Percentiles rank a stretch among this genome's conserved stretches.
phyloP scores from a whole-genome alignment of 2,329 filamentous ascomycete species.

The Elsinoe ampelina region DNA sequence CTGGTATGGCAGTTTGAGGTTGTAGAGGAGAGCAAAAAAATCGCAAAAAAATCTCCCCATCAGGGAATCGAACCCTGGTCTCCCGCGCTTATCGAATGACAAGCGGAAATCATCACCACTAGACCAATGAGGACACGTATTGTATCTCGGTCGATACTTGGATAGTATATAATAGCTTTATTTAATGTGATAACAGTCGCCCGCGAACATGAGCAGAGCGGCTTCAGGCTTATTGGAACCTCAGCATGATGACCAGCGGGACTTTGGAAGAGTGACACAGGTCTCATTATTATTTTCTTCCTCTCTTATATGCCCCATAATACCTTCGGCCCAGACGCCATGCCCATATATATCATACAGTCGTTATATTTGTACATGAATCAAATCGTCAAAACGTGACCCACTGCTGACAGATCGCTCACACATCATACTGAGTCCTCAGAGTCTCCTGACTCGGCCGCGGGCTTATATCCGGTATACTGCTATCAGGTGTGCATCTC shows the following conservation, averaged over 20 bases:
- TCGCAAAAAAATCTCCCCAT: constrained; percentile 8
- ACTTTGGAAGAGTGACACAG: too few species aligned
- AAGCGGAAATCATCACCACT: constrained; percentile 32
- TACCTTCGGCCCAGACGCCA: neutral
- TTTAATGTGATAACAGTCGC: too few species aligned
- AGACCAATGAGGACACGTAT: constrained; percentile 22
- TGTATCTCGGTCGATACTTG: neutral
- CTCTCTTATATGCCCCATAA: neutral
- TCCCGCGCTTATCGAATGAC: constrained; percentile 19
- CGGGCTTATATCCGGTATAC: constrained; percentile 33
- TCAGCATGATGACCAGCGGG: too few species aligned
- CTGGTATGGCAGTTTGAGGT: too few species aligned
- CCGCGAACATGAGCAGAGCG: too few species aligned
- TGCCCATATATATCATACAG: constrained; percentile 7
- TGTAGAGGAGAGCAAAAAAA: neutral
- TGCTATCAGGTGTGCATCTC: constrained; percentile 31
- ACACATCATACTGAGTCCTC: constrained; percentile 12
- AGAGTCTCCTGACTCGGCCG: constrained; percentile 33
- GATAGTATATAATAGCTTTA: too few species aligned
- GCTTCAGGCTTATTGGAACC: too few species aligned
- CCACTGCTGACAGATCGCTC: neutral
- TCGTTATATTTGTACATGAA: neutral
- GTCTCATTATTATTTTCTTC: too few species aligned
- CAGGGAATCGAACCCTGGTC: constrained; percentile 15
- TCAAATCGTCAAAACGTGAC: neutral